Evolutionary conservation across 2,329 filamentous ascomycete genomes (phyloP), one percentile per base, ranked within the genome.

Genomic region (Grosmannia penicillata): DNA sequence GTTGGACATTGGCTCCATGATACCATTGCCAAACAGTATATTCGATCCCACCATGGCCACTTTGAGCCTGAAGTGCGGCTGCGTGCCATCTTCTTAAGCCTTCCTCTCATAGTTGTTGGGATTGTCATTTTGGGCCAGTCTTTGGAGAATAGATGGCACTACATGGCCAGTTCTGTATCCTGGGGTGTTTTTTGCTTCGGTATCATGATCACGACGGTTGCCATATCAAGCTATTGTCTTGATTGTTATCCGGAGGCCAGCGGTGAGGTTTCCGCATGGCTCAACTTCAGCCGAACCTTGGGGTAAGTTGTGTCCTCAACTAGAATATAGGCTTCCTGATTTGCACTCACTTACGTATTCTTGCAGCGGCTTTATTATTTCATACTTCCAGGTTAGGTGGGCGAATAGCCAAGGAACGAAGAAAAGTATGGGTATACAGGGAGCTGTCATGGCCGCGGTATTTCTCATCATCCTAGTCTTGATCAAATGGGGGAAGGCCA

Each of bases 1-100:
- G 50, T 56, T 4, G 71, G 72, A 6, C 72, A 75, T 51, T 73
- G 62, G 61, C 54, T 74, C 6, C 68, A 75, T 51, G 70, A 75
- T 45, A 43, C 55, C 4, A 49, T 72, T 8, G 64, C 65, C 6
- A 54, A 49, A 10, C 50, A 56, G 21, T 68, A 66, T 45, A 63
- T 67, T 24, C 50, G 52, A 8, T 50, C 53, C 3, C 62, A 74
- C 51, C 49, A 58, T 6, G 68, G 68, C n/a, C 59, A 56, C 35
- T 68, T 76, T 36, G 67, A 73, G 46, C 69, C 72, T 30, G 71
- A 76, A 51, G 64, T 61, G 6, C 65, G 71, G 6, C 60, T 75
- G 13, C 51, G 56, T 8, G 63, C 63, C 30, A 60, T 66, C 38
- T 66, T 61, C 47, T 41, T 70, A 17, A 56, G 62, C 1, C 57